Percentiles rank a stretch among this genome's conserved stretches.
These are phyloP conservation scores for Monilinia fructigena DNA, from an alignment of 2,329 filamentous ascomycete species.

Conservation along the genomic window DNA sequence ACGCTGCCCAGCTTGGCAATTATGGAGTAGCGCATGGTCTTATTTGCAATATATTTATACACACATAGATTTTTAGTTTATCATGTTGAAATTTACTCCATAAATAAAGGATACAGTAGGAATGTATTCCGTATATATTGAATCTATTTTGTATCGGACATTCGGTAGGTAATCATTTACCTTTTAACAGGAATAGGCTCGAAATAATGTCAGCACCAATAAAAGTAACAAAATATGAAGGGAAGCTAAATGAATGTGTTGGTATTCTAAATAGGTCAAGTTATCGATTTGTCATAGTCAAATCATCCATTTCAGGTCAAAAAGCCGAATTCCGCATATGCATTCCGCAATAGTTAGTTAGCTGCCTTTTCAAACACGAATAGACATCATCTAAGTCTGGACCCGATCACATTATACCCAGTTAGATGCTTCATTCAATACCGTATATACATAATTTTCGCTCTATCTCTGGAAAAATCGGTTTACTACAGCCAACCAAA, in stretches of 20 bases:
- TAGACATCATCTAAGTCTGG: slow-evolving; percentile 1
- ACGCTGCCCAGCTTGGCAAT: not conserved
- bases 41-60: slow-evolving; percentile 1
- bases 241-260: not conserved
- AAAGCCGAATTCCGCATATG: slow-evolving; percentile 6
- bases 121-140: not conserved
- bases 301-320: not conserved
- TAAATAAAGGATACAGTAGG: not conserved
- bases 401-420: slow-evolving; percentile 4
- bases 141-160: too few relatives aligned
- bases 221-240: too few relatives aligned
- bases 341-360: not conserved
- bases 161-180: too few relatives aligned
- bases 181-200: too few relatives aligned
- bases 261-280: slow-evolving; percentile 1
- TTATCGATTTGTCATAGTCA: slow-evolving; percentile 4
- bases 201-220: too few relatives aligned
- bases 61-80: too few relatives aligned
- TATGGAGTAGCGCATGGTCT: not conserved
- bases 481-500: slow-evolving; percentile 11
- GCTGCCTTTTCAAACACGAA: slow-evolving; percentile 3
- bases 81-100: not conserved
- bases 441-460: not conserved
- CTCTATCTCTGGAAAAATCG: not conserved
- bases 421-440: not conserved